phyloP scores from a whole-genome alignment of 1,139 yeast genomes.

The Dujonia santamariae region DNA sequence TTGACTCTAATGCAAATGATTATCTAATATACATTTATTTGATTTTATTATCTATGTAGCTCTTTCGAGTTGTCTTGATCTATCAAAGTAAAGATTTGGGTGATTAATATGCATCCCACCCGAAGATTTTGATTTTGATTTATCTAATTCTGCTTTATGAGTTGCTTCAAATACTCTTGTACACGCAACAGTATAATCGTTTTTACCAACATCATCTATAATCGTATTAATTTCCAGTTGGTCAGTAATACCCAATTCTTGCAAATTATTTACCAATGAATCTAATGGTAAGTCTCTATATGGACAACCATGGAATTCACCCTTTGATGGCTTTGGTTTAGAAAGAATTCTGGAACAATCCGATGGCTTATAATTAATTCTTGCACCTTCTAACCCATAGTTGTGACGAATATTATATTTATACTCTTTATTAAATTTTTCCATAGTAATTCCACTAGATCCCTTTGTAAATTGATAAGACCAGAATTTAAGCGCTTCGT shows the following conservation, averaged over 20 bases:
- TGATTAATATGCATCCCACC: conserved; percentile 64
- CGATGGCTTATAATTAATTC: conserved; percentile 83
- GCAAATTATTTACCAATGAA: conserved; percentile 52
- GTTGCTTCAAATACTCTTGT: conserved; percentile 83
- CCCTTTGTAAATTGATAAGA: conserved; percentile 62
- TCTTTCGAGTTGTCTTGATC: conserved; percentile 52
- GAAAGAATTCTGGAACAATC: conserved; percentile 75
- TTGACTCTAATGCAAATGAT: too few species aligned
- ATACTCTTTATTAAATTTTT: conserved; percentile 84
- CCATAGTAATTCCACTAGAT: conserved; percentile 51
- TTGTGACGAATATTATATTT: conserved; percentile 81
- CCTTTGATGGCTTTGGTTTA: conserved; percentile 68
- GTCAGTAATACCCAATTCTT: conserved; percentile 69
- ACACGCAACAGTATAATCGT: conserved; percentile 82
- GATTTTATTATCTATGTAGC: too few species aligned
- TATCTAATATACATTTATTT: too few species aligned
- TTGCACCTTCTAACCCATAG: conserved; percentile 89
- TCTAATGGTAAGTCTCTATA: conserved; percentile 73
- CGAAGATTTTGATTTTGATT: conserved; percentile 31
- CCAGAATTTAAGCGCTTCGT: conserved; percentile 90
- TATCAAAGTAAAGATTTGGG: conserved; percentile 85
- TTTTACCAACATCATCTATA: conserved; percentile 59
- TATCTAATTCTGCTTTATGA: conserved; percentile 49
- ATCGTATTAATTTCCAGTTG: conserved; percentile 60
- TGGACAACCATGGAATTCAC: conserved; percentile 91